Base-by-base conservation (phyloP, 2,329 filamentous ascomycete species). In the Pyrenophora tritici-repentis region DNA sequence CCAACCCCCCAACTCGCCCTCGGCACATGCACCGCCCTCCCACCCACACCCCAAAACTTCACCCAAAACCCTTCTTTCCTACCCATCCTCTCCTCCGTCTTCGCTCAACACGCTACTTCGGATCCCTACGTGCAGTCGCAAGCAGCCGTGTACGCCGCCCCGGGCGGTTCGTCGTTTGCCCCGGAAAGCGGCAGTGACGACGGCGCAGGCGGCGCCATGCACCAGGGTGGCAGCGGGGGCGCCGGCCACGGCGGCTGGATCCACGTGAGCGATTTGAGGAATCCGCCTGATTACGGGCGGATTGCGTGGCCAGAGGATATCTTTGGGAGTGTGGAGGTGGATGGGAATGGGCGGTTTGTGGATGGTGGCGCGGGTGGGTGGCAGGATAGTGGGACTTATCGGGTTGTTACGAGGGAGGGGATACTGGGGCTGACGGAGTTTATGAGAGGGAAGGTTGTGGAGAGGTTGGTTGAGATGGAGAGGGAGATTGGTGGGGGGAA, bases 271-370 rank as follows among this genome's bases (percentile, higher is more conserved):
- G 84, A 87, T 62, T 69, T 71, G 63, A 73, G 84, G 53, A 79
- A 82, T 53, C 83, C 84, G 31, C 84, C 84, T 2, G 84, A 87
- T 53, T 87, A 78, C 69, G 84, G 84, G 1, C 68, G 84, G n/a
- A 85, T 86, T 55, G 81, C 84, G 43, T 85, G 80, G 80, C 84
- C 84, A 0, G 84, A 87, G 65, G 84, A 87, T 70, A 87, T 87
- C 42, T 83, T 87, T 63, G 84, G 84, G 12, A 86, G 83, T 59
- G 65, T 87, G 18, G 84, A 87, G 68, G 81, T 87, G 4, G 83
- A 86, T 70, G 77, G 76, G 0, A 57, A 77, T 14, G 84, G 84
- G 1, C 71, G 75, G n/a, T 85, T 86, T 67, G 78, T 29, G 10
- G 26, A 82, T 14, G 81, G 79, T 37, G 78, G 40, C 76, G 78